Percentiles rank a stretch among this genome's conserved stretches.
Conservation (phyloP, 1,284 basidiomycete genomes). For the Ceratobasidium sp. region DNA sequence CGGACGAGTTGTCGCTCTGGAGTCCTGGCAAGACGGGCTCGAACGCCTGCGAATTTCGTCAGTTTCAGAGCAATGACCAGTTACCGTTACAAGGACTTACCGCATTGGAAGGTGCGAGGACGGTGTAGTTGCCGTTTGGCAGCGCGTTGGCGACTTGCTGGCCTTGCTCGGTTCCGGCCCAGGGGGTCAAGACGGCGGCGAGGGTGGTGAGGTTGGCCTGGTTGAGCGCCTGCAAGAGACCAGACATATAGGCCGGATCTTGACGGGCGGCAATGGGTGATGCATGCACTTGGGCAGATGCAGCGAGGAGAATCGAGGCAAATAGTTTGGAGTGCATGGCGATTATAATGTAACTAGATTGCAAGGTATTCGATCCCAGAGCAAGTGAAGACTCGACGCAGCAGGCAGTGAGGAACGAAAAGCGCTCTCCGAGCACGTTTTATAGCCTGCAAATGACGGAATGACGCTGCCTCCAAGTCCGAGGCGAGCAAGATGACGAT, state of each 20-base stretch:
- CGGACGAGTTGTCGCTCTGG: conserved; percentile 5
- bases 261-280: neutral
- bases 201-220: conserved; percentile 46
- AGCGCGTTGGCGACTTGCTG: conserved; percentile 44
- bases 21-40: conserved; percentile 43
- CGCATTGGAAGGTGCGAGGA: conserved; percentile 51
- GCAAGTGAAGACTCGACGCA: neutral
- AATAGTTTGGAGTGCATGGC: conserved; percentile 14
- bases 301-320: neutral
- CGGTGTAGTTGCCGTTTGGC: conserved; percentile 48
- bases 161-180: conserved; percentile 47
- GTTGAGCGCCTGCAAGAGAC: conserved; percentile 33
- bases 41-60: conserved; percentile 52
- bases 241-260: conserved; percentile 28
- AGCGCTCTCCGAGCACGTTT: neutral
- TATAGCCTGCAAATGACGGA: neutral
- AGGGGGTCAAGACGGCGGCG: conserved; percentile 44
- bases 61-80: conserved; percentile 44
- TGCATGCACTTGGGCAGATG: neutral
- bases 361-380: neutral
- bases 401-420: neutral
- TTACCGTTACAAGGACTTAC: conserved; percentile 48
- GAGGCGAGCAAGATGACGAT: too few species aligned
- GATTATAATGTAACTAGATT: conserved; percentile 4
- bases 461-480: neutral